phyloP scores from a whole-genome alignment of 495 filamentous ascomycete species.

The Penicillium paradoxum region DNA sequence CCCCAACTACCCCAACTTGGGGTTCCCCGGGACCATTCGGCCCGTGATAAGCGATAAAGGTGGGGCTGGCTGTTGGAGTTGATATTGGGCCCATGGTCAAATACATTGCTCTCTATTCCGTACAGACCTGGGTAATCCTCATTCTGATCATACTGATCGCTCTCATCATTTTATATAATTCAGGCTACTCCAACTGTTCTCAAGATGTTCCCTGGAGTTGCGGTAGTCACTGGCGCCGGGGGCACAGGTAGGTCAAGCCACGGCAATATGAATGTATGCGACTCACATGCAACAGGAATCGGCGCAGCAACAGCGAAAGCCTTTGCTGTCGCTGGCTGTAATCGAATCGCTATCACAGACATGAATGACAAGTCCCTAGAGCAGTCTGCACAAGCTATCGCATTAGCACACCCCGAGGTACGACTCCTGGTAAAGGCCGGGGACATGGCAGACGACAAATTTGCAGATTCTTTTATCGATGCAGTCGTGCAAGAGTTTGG shows the following conservation, averaged over 20 bases:
- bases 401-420: slow-evolving; percentile 21
- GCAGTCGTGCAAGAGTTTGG: slow-evolving; percentile 29
- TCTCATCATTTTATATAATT: not conserved
- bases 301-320: slow-evolving; percentile 47
- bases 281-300: slow-evolving; percentile 37
- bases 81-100: not conserved
- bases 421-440: slow-evolving; percentile 30
- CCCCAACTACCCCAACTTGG: slow-evolving; percentile 11
- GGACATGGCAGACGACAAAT: slow-evolving; percentile 40
- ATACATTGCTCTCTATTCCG: not conserved
- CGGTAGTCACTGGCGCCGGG: slow-evolving; percentile 31
- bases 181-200: not conserved
- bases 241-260: slow-evolving; percentile 19
- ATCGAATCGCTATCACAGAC: slow-evolving; percentile 47
- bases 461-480: slow-evolving; percentile 36
- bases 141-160: not conserved
- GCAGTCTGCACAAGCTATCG: slow-evolving; percentile 29
- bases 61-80: not conserved
- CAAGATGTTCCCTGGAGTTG: slow-evolving; percentile 27
- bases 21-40: not conserved
- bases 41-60: slow-evolving; percentile 10
- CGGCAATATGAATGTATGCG: not conserved
- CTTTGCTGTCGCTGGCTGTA: slow-evolving; percentile 49
- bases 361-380: slow-evolving; percentile 34
- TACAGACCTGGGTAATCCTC: not conserved